Base-by-base conservation (phyloP, 306 rosid genomes). In the Senna tora region DNA sequence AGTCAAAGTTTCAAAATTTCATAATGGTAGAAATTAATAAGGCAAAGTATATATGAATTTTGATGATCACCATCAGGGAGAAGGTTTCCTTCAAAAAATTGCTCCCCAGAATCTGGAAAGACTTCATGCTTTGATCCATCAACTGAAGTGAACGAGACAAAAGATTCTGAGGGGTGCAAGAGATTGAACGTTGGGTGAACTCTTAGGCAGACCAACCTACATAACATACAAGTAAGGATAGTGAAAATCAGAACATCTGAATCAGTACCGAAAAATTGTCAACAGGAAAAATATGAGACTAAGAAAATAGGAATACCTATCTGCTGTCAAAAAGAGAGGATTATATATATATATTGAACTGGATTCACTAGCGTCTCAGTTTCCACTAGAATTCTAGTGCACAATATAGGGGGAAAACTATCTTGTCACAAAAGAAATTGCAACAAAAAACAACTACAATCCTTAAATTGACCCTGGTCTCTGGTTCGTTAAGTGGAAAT, bases 171-270 rank as follows among this genome's bases (percentile, higher is more conserved):
- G 0, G 98, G 98, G 80, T 93, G 96, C 81, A 88, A 63, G 67
- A 90, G 88, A 65, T 19, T 58, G 81, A 93, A 93, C 78, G 81
- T 85, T 14, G 98, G 98, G 77, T 93, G 98, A 53, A 93, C 87
- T 87, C 98, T 83, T 69, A 93, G 74, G 85, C 97, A 90, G 51
- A 93, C 98, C 90, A 90, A 70, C 78, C 98, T 93, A 70, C 83
- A 84, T 65, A 62, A 47, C 34, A 61, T 15, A 72, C 5, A 73
- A 66, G 69, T 57, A 45, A 41, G 46, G 51, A 55, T 10, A 42
- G 58, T 17, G 52, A 22, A 78, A 42, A 50, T 55, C 32, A 65
- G 53, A 19, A 54, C 13, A 46, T 72, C 41, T n/a, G 11, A 46
- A 33, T 41, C 76, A 28, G 43, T 61, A 32, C 12, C 17, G 67